Evolutionary conservation across 148 eudicot genomes (phyloP).

Genomic region (Nepenthes gracilis): DNA sequence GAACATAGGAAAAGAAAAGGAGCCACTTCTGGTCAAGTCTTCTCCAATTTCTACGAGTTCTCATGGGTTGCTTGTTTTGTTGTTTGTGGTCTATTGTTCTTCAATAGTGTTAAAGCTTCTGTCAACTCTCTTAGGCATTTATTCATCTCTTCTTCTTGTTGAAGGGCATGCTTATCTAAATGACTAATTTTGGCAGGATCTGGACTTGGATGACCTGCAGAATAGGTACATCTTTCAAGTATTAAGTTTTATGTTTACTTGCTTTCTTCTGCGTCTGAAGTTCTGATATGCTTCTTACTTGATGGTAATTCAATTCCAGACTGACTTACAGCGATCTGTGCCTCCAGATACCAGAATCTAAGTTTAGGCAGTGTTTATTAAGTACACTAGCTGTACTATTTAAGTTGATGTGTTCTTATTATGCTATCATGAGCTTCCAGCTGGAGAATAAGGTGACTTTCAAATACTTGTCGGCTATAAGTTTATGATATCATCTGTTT

Average conservation of each 20-base stretch:
- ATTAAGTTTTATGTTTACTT: slow-evolving; percentile 4
- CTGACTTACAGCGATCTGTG: slow-evolving; percentile 94
- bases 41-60: not conserved
- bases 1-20: not conserved
- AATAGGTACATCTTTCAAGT: slow-evolving; percentile 29
- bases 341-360: slow-evolving; percentile 83
- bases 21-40: not conserved
- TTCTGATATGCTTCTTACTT: slow-evolving; percentile 19
- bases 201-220: slow-evolving; percentile 30
- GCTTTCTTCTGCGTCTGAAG: slow-evolving; percentile 3
- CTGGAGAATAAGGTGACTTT: slow-evolving; percentile 52
- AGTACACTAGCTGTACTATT: slow-evolving; percentile 72
- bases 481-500: not conserved
- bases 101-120: slow-evolving; percentile 3
- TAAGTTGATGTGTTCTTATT: slow-evolving; percentile 78
- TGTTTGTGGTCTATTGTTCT: too few species aligned
- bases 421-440: slow-evolving; percentile 77
- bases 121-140: slow-evolving; percentile 11
- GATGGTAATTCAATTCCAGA: slow-evolving; percentile 39
- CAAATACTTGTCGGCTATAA: not conserved
- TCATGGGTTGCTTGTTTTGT: not conserved
- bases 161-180: slow-evolving; percentile 14
- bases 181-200: slow-evolving; percentile 52
- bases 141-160: slow-evolving; percentile 8
- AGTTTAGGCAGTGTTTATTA: slow-evolving; percentile 76